Conservation (phyloP, 352 stramenopile species). For the Globisporangium carolinianum region DNA sequence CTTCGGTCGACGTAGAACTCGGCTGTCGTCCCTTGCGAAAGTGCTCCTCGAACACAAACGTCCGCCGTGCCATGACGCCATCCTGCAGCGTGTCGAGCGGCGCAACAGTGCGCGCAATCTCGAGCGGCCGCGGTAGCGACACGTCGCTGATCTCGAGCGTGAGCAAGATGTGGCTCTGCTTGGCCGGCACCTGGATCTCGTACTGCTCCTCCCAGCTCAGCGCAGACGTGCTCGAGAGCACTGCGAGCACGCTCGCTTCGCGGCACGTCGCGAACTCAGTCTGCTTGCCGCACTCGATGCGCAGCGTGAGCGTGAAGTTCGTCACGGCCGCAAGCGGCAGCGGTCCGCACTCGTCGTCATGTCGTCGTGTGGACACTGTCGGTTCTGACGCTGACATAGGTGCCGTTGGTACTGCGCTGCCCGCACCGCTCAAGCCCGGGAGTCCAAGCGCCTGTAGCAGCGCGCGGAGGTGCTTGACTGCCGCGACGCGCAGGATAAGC, state of each 20-base stretch:
- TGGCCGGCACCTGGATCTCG: conserved; percentile 35
- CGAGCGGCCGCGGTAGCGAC: conserved; percentile 22
- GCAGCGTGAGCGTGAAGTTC: conserved; percentile 39
- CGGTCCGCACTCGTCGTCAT: conserved; percentile 26
- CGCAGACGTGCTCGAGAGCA: conserved; percentile 19
- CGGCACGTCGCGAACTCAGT: conserved; percentile 34
- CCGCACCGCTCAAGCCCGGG: background rate
- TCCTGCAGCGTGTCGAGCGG: conserved; percentile 30
- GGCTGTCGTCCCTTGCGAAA: conserved; percentile 20
- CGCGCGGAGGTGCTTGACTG: conserved; percentile 34
- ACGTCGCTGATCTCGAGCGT: conserved; percentile 40
- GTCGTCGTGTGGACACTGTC: conserved; percentile 10
- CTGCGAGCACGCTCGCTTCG: conserved; percentile 29
- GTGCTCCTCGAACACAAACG: conserved; percentile 40
- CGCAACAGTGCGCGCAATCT: conserved; percentile 38
- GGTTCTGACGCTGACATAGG: background rate
- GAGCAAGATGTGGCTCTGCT: conserved; percentile 26
- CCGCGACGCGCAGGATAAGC: conserved; percentile 40
- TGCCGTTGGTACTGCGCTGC: background rate
- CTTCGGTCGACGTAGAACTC: background rate
- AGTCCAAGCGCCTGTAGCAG: conserved; percentile 28
- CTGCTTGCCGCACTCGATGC: conserved; percentile 42
- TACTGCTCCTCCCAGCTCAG: conserved; percentile 68
- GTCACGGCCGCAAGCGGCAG: conserved; percentile 3
- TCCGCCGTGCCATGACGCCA: conserved; percentile 22